A percentile compares a stretch with the other conserved stretches of the same genome.
Conservation (phyloP, 2,329 filamentous ascomycete genomes). For the Trichoderma endophyticum region DNA sequence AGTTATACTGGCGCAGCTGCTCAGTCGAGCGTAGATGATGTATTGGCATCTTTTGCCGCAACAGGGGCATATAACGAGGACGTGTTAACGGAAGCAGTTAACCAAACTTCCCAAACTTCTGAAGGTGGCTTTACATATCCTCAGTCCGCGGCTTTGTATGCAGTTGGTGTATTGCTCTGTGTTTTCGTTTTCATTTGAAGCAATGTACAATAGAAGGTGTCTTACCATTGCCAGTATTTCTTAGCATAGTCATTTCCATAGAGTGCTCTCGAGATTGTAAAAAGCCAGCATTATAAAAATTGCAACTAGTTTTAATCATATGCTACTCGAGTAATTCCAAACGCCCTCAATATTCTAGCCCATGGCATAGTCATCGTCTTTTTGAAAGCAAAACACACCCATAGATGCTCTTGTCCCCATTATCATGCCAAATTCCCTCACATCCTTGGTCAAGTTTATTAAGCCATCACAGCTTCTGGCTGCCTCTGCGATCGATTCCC, state of each 20-base stretch:
- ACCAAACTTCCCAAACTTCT: not conserved
- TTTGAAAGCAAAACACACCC: not conserved
- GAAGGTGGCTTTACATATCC: not conserved
- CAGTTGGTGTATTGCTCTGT: not conserved
- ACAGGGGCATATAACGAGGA: not conserved
- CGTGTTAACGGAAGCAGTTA: not conserved
- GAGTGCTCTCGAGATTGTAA: not conserved
- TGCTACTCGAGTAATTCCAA: not conserved
- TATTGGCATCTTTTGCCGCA: not conserved
- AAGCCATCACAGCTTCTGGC: slow-evolving; percentile 32
- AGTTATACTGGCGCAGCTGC: not conserved
- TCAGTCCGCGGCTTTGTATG: not conserved
- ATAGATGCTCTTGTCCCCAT: not conserved
- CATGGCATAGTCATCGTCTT: not conserved
- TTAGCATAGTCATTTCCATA: not conserved
- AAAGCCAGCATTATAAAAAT: not conserved
- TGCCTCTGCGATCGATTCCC: slow-evolving; percentile 28
- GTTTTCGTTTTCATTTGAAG: not conserved
- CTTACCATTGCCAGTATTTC: not conserved
- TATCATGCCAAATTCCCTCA: not conserved
- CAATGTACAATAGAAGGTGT: not conserved
- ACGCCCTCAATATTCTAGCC: slow-evolving; percentile 5
- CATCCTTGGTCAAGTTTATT: not conserved
- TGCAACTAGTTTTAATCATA: not conserved
- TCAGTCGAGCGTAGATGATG: not conserved